A percentile compares a stretch with the other conserved stretches of the same genome.
phyloP scores from a whole-genome alignment of 140 eudicot genomes.

The Senecio squalidus region DNA sequence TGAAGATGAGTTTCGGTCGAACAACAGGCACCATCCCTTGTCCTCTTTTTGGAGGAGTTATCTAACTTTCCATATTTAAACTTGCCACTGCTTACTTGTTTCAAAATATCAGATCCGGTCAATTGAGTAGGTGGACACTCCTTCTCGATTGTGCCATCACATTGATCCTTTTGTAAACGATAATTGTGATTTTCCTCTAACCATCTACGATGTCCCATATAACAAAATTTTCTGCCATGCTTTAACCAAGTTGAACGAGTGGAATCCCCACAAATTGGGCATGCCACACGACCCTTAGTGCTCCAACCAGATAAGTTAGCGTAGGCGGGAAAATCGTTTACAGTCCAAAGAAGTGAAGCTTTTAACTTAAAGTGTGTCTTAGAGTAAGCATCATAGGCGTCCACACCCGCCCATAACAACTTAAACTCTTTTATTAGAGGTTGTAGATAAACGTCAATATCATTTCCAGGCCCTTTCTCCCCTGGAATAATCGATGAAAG shows the following conservation, averaged over 20 bases:
- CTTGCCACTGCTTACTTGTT: too few relatives aligned
- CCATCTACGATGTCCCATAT: background rate
- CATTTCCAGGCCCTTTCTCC: too few relatives aligned
- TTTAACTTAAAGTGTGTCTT: background rate
- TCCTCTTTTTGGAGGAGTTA: background rate
- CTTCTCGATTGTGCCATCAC: conserved; percentile 2
- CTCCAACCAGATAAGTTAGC: conserved; percentile 8
- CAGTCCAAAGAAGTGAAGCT: conserved; percentile 6
- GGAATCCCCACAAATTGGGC: background rate
- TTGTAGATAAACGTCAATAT: too few relatives aligned
- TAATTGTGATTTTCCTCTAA: background rate
- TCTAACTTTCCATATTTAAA: too few relatives aligned
- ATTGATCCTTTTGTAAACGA: background rate
- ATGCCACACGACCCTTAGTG: too few relatives aligned
- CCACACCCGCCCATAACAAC: conserved; percentile 5
- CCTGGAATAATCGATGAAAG: too few relatives aligned
- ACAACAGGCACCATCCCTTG: background rate
- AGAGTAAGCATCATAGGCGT: conserved; percentile 2
- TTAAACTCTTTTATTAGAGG: background rate
- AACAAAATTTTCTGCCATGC: background rate
- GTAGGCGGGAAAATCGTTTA: conserved; percentile 7
- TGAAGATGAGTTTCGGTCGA: too few relatives aligned
- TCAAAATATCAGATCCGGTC: too few relatives aligned
- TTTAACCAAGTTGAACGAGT: conserved; percentile 2
- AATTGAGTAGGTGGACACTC: too few relatives aligned